Evolutionary conservation across 2,329 filamentous ascomycete genomes (phyloP).

Genomic region (Hyphodiscus sp.): DNA sequence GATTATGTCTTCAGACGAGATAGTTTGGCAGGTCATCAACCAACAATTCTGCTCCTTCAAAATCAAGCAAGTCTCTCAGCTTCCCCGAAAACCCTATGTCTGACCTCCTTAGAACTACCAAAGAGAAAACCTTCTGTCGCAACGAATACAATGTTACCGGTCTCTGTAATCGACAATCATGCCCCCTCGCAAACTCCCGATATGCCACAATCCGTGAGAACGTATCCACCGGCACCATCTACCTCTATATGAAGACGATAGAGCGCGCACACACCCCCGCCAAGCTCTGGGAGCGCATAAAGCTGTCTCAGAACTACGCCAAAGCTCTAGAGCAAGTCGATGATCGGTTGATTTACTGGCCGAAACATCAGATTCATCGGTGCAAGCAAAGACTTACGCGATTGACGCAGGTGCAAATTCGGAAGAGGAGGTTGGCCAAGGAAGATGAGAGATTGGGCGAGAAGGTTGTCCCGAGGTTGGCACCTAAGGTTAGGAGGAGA

Average conservation of each 20-base stretch:
- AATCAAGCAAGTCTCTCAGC: constrained; percentile 58
- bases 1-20: constrained; percentile 85
- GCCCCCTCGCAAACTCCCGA: constrained; percentile 82
- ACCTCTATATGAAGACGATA: constrained; percentile 94
- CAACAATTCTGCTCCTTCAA: constrained; percentile 95
- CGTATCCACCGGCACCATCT: constrained; percentile 72
- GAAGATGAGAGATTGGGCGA: constrained; percentile 89
- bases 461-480: constrained; percentile 78
- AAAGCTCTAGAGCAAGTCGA: constrained; percentile 86
- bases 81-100: constrained; percentile 7
- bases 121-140: constrained; percentile 87
- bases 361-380: constrained; percentile 88
- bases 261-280: constrained; percentile 82
- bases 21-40: constrained; percentile 95
- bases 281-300: constrained; percentile 92
- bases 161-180: constrained; percentile 80
- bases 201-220: constrained; percentile 89
- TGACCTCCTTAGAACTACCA: constrained; percentile 58
- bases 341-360: constrained; percentile 82
- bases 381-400: constrained; percentile 94
- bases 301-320: constrained; percentile 82
- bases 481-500: constrained; percentile 77
- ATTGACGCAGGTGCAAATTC: constrained; percentile 83
- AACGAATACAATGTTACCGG: constrained; percentile 88
- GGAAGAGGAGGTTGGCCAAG: constrained; percentile 70